Evolutionary conservation across 2,329 filamentous ascomycete species (phyloP).

Genomic region (Colletotrichum incanum): DNA sequence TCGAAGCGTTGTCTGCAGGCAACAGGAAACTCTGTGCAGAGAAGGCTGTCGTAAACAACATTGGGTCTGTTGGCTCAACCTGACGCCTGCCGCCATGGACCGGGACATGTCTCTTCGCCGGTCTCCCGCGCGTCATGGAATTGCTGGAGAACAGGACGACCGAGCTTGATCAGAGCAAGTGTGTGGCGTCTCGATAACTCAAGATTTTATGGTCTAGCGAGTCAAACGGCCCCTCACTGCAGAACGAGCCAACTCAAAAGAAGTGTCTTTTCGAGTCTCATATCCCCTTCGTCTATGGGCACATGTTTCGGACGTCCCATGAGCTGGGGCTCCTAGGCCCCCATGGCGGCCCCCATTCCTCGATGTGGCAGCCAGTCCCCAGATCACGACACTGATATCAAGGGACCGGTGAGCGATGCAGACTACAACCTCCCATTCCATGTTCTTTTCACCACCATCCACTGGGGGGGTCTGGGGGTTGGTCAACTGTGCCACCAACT

Average conservation of each 20-base stretch:
- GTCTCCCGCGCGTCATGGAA: not conserved
- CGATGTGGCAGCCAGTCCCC: not conserved
- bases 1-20: not conserved
- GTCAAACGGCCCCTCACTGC: not conserved
- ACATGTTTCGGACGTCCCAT: conserved; percentile 7
- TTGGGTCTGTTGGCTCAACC: not conserved
- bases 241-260: not conserved
- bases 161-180: not conserved
- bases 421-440: not conserved
- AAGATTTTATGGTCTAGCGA: no score
- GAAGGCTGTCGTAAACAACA: not conserved
- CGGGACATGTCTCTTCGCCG: not conserved
- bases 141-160: not conserved
- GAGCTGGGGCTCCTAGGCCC: not conserved
- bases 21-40: not conserved
- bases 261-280: conserved; percentile 8
- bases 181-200: not conserved
- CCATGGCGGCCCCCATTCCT: conserved; percentile 6
- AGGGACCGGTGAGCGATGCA: not conserved
- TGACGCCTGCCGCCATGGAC: not conserved
- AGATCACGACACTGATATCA: not conserved
- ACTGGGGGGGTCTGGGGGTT: conserved; percentile 13
- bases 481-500: conserved; percentile 17
- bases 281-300: not conserved
- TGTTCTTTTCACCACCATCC: not conserved